A percentile compares a stretch with the other conserved stretches of the same genome.
Conservation (phyloP, 495 filamentous ascomycete species). For the Podospora appendiculata region DNA sequence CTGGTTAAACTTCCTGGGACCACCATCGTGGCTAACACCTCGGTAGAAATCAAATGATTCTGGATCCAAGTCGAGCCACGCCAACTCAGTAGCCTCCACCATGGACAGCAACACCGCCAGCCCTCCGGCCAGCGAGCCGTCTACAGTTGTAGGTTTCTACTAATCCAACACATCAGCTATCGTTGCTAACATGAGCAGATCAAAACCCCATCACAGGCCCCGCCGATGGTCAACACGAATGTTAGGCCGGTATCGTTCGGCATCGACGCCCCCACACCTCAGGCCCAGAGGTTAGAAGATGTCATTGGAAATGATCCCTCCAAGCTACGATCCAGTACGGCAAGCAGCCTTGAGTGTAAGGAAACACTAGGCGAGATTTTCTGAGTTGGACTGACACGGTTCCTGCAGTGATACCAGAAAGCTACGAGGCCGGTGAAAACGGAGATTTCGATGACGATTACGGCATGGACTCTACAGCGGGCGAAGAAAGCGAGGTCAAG, state of each 20-base stretch:
- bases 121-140: conserved; percentile 24
- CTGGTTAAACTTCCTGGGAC: too few species aligned
- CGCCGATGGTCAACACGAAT: conserved; percentile 62
- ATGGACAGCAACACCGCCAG: conserved; percentile 18
- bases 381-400: background rate
- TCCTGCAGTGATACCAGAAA: conserved; percentile 42
- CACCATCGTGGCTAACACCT: conserved; percentile 4
- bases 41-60: conserved; percentile 29
- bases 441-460: conserved; percentile 35
- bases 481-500: conserved; percentile 55
- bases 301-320: conserved; percentile 34
- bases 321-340: conserved; percentile 38
- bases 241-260: conserved; percentile 55
- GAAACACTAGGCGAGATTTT: conserved; percentile 3
- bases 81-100: conserved; percentile 16
- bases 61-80: conserved; percentile 11
- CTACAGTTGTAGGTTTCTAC: conserved; percentile 20
- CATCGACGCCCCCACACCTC: conserved; percentile 66
- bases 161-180: background rate
- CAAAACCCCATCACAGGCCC: conserved; percentile 34
- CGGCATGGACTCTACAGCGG: conserved; percentile 28
- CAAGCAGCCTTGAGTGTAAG: conserved; percentile 69
- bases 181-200: conserved; percentile 14
- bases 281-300: conserved; percentile 73
- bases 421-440: conserved; percentile 30